Evolutionary conservation across 1,139 yeast genomes (phyloP), one percentile per base, ranked within the genome.

Genomic region (Lodderomyces parapsilosis): DNA sequence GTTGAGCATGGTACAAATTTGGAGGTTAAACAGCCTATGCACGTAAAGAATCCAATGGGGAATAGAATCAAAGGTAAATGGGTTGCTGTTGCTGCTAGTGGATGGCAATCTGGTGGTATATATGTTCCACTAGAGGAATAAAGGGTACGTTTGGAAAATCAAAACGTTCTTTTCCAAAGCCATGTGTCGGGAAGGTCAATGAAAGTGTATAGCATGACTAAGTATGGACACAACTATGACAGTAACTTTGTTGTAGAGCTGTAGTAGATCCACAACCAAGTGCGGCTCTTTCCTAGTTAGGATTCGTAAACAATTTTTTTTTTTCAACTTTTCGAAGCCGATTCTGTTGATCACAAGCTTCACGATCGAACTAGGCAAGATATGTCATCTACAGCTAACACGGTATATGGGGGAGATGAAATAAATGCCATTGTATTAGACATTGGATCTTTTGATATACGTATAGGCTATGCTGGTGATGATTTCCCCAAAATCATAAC

Each of bases 391-490:
- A 13, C 32, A 14, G 43, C 58, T 33, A 58, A 49, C 39, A 46
- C 56, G 24, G 75, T 72, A 10, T 73, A 72, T 46, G 78, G 77
- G 31, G 78, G 78, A 46, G 94, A 91, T 63, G 97, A 91, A 62
- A 85, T 93, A 49, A 82, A 89, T 49, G 96, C 99, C 30, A 74
- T 93, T 6, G 96, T 93, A 22, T 73, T 93, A 28, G 99, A 93
- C 60, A 91, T 96, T 0, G 98, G 99, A 20, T 83, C 96, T 9
- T 80, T 74, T 51, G 71, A 80, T 48, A 89, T 97, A 3, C 80
- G 94, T 45, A 80, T 86, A 19, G 99, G 99, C 1, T 91, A 81
- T 62, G 95, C 98, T 4, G 99, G 99, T 8, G 95, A 90, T 50
- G 99, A 93, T 62, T 78, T 82, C 47, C 99, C 99, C 6, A 81